These are phyloP conservation scores for Pestalotiopsis sp. DNA, from an alignment of 2,329 filamentous ascomycete species.

Conservation along the genomic window DNA sequence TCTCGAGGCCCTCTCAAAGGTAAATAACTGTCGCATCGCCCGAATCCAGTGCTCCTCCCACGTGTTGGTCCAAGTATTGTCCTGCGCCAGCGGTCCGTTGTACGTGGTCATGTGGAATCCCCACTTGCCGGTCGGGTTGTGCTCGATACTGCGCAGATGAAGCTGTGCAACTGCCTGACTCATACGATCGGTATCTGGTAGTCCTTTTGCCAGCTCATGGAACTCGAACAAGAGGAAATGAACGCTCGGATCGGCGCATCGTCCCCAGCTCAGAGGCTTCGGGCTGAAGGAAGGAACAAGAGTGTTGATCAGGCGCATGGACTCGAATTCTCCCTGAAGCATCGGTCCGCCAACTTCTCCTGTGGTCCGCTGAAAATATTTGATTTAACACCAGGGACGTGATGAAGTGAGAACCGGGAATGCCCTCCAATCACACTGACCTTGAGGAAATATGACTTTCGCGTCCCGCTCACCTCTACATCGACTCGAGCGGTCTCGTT, in stretches of 20 bases:
- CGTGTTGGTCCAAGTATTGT: constrained; percentile 8
- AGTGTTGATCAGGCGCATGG: background rate
- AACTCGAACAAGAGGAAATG: background rate
- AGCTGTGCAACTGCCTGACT: background rate
- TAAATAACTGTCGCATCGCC: background rate
- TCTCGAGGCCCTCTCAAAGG: background rate
- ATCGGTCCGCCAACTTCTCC: background rate
- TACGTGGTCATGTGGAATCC: constrained; percentile 11
- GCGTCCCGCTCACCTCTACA: background rate
- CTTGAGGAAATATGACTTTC: background rate
- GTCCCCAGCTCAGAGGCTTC: background rate
- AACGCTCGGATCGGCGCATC: background rate
- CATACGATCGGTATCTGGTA: background rate
- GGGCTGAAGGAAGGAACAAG: background rate
- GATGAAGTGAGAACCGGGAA: background rate
- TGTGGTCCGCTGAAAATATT: background rate
- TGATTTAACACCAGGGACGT: background rate
- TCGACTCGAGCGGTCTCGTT: background rate
- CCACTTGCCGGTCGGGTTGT: constrained; percentile 8
- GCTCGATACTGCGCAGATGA: constrained; percentile 25
- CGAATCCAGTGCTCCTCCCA: constrained; percentile 11
- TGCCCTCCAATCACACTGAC: background rate
- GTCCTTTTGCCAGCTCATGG: background rate
- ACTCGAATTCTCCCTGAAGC: background rate
- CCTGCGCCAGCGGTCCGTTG: background rate